Evolutionary conservation across 768 basidiomycete genomes (phyloP).

Genomic region (Auricularia cornea): DNA sequence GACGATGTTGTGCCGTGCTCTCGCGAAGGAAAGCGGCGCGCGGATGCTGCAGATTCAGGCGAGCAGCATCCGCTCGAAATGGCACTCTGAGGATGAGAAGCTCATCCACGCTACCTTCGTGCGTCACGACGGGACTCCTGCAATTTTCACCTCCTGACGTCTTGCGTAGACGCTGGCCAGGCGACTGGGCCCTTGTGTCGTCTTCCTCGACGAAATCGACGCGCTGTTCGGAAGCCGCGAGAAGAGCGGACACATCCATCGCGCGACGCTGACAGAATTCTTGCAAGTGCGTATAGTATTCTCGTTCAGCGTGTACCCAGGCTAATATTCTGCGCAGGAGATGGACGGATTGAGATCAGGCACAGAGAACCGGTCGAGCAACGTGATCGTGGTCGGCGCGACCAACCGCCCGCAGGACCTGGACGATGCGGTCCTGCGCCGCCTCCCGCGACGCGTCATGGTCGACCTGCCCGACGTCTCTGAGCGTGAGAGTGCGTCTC

Average conservation of each 20-base stretch:
- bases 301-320: no score
- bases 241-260: neutral
- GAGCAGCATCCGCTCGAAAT: neutral
- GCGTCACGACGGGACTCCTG: neutral
- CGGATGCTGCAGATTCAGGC: neutral
- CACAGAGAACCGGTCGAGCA: slow-evolving; percentile 19
- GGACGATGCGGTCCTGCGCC: slow-evolving; percentile 24
- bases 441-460: slow-evolving; percentile 24
- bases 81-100: neutral
- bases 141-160: neutral
- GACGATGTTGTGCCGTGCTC: neutral
- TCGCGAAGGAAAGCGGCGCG: neutral
- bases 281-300: neutral
- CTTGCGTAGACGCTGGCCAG: neutral
- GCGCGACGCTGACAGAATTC: neutral
- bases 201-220: neutral
- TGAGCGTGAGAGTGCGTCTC: slow-evolving; percentile 21
- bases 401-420: slow-evolving; percentile 22
- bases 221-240: neutral
- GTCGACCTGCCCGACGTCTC: slow-evolving; percentile 23
- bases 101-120: neutral
- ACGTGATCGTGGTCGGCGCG: slow-evolving; percentile 25
- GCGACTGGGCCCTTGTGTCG: neutral
- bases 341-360: slow-evolving; percentile 23
- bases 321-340: slow-evolving; percentile 9